Evolutionary conservation across 257 asterid genomes (phyloP).

Genomic region (Craterostigma plantagineum): DNA sequence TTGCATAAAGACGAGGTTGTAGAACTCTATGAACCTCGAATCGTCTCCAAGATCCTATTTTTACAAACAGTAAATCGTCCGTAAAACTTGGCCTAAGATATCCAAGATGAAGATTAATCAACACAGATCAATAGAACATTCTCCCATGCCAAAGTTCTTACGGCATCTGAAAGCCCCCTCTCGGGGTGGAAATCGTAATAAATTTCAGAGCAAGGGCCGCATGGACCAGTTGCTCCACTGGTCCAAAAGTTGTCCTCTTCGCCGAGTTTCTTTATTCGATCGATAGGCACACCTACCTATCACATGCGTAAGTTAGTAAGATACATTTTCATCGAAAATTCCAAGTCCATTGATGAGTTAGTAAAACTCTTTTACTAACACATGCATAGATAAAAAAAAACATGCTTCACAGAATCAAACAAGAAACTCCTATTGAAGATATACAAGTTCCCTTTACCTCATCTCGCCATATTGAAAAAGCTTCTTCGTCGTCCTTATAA

Average conservation of each 20-base stretch:
- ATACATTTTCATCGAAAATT: no score
- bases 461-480: slow-evolving; percentile 70
- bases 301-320: no score
- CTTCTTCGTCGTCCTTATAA: slow-evolving; percentile 66
- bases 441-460: slow-evolving; percentile 21
- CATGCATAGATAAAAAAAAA: no score
- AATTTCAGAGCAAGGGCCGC: slow-evolving; percentile 93
- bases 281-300: slow-evolving; percentile 57
- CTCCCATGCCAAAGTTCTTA: slow-evolving; percentile 21
- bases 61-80: slow-evolving; percentile 6
- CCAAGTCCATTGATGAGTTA: no score
- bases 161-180: slow-evolving; percentile 51
- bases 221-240: slow-evolving; percentile 89
- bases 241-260: slow-evolving; percentile 96
- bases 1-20: slow-evolving; percentile 94
- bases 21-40: slow-evolving; percentile 88
- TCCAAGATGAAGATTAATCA: not conserved
- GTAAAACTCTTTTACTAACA: no score
- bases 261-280: slow-evolving; percentile 69
- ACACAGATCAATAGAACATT: no score
- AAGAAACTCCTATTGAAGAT: not conserved
- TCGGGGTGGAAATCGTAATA: slow-evolving; percentile 91
- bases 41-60: slow-evolving; percentile 91
- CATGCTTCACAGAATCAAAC: no score
- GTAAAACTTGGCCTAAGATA: not conserved